phyloP scores from a whole-genome alignment of 2,329 filamentous ascomycete genomes.

The Blastomyces parvus region DNA sequence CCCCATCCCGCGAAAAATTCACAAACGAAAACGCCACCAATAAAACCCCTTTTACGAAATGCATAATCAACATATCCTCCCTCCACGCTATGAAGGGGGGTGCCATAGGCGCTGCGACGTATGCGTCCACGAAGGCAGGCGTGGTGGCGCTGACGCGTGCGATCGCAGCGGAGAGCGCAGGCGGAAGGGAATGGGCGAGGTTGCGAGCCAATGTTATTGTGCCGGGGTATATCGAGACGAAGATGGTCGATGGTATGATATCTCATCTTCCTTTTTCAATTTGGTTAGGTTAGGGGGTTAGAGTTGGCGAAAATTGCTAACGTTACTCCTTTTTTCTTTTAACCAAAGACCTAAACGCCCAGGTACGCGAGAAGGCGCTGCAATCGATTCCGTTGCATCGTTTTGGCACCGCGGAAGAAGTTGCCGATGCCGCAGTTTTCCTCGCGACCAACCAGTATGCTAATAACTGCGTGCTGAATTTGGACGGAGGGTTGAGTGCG shows the following conservation, averaged over 20 bases:
- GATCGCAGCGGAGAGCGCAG: conserved; percentile 34
- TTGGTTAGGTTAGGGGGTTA: background rate
- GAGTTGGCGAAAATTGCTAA: background rate
- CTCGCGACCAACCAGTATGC: conserved; percentile 69
- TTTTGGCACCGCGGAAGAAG: conserved; percentile 59
- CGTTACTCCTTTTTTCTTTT: background rate
- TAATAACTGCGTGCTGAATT: conserved; percentile 76
- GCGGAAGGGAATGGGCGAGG: conserved; percentile 46
- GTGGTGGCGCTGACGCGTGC: conserved; percentile 50
- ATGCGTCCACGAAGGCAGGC: conserved; percentile 73
- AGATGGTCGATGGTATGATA: conserved; percentile 62
- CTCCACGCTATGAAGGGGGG: conserved; percentile 62
- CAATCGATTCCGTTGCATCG: conserved; percentile 54
- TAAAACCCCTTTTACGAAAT: conserved; percentile 46
- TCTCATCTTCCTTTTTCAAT: background rate
- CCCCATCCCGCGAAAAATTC: conserved; percentile 21
- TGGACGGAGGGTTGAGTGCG: conserved; percentile 76
- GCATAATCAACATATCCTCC: conserved; percentile 75
- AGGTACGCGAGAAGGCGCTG: conserved; percentile 24
- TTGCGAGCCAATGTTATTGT: conserved; percentile 72
- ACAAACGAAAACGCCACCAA: background rate
- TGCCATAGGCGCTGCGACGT: conserved; percentile 56
- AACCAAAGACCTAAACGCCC: conserved; percentile 34
- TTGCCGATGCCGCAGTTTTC: conserved; percentile 74
- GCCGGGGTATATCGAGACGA: conserved; percentile 72